phyloP scores from a whole-genome alignment of 2,329 filamentous ascomycete genomes.

The Chaetomiaceae sp. region DNA sequence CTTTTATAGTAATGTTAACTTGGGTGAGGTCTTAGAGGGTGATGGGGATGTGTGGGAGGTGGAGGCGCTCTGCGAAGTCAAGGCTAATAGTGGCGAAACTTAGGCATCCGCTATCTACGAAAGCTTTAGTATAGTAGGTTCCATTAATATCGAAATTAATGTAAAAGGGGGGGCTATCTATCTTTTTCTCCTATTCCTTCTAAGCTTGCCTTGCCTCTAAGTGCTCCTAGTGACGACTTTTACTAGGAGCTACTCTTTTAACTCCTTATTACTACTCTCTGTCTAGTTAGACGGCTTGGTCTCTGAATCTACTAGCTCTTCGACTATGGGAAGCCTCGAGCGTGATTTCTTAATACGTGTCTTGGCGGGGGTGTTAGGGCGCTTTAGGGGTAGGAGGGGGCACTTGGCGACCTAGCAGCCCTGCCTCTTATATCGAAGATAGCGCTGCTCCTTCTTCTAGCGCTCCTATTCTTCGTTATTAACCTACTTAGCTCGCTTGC shows the following conservation, averaged over 20 bases:
- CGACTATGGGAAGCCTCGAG: no score
- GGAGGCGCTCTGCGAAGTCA: no score
- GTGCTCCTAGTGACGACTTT: no score
- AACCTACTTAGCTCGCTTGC: background rate
- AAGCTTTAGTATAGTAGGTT: background rate
- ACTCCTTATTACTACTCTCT: no score
- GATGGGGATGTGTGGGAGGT: background rate
- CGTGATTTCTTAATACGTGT: background rate
- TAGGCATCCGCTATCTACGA: background rate
- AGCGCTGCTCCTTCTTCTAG: background rate
- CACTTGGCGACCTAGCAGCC: background rate
- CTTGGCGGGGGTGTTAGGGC: background rate
- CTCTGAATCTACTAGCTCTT: no score
- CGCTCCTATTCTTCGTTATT: background rate
- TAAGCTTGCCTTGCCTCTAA: no score
- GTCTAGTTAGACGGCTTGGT: background rate
- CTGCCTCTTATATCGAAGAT: background rate
- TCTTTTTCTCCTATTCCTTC: no score
- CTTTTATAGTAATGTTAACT: background rate
- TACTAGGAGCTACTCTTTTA: no score
- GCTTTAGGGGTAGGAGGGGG: background rate
- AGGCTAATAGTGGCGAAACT: background rate
- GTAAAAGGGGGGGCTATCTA: background rate
- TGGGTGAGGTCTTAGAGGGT: background rate
- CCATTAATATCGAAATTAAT: constrained; percentile 1